These are phyloP conservation scores for Apiospora phragmitis DNA, from an alignment of 2,329 filamentous ascomycete genomes.

Conservation along the genomic window DNA sequence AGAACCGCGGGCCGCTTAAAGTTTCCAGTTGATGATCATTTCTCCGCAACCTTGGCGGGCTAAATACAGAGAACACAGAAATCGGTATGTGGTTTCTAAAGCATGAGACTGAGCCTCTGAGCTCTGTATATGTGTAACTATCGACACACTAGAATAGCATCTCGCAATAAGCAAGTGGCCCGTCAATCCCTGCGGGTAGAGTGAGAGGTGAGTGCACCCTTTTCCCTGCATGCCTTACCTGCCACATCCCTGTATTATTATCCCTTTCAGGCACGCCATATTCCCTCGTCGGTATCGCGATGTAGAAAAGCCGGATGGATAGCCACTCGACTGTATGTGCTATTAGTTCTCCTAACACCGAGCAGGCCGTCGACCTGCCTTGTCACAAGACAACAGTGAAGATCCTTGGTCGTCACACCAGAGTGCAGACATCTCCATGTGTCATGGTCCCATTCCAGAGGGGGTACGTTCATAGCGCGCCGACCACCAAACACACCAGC, in stretches of 20 bases:
- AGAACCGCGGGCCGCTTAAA: not conserved
- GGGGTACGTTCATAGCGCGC: conserved; percentile 1
- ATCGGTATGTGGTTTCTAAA: not conserved
- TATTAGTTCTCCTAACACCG: not conserved
- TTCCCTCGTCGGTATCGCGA: not conserved
- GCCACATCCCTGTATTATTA: not conserved
- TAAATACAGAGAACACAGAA: not conserved
- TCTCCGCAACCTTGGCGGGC: not conserved
- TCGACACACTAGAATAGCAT: not conserved
- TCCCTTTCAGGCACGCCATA: not conserved
- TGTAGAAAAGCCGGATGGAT: not conserved
- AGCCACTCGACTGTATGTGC: not conserved
- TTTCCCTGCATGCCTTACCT: not conserved
- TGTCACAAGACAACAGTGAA: too few species aligned
- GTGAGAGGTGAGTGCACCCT: not conserved
- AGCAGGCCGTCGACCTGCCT: not conserved
- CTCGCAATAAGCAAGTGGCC: not conserved
- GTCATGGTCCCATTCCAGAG: not conserved
- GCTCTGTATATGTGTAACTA: not conserved
- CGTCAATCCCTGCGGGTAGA: not conserved
- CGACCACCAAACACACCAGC: conserved; percentile 5
- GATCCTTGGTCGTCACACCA: too few species aligned
- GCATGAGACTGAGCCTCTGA: not conserved
- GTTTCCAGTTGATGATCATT: not conserved
- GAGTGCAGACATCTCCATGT: not conserved